phyloP scores from a whole-genome alignment of 345 rosid genomes.

The Aethionema arabicum region DNA sequence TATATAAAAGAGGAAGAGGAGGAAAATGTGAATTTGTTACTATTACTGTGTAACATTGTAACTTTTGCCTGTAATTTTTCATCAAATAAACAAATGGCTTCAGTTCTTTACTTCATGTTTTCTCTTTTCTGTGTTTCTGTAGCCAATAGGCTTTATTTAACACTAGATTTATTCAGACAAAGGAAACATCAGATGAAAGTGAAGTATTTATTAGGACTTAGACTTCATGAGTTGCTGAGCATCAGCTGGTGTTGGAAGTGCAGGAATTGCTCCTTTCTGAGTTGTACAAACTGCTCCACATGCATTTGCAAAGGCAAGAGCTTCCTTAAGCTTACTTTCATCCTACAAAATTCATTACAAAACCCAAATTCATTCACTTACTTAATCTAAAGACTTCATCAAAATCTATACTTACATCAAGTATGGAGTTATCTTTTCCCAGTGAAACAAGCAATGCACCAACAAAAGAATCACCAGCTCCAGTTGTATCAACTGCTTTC shows the following conservation, averaged over 20 bases:
- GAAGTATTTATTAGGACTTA: constrained; percentile 17
- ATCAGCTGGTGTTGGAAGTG: constrained; percentile 48
- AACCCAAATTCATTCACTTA: constrained; percentile 1
- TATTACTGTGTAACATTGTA: too few species aligned
- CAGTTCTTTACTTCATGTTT: too few species aligned
- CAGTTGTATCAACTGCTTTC: constrained; percentile 64
- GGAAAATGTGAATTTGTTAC: background rate
- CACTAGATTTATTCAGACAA: constrained; percentile 14
- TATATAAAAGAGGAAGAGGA: background rate
- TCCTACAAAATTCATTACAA: constrained; percentile 34
- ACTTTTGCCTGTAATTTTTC: too few species aligned
- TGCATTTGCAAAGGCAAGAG: constrained; percentile 53
- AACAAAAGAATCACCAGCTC: constrained; percentile 72
- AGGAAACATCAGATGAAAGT: background rate
- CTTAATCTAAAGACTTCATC: background rate
- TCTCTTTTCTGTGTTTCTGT: too few species aligned
- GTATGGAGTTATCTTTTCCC: constrained; percentile 40
- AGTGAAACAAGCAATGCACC: constrained; percentile 47
- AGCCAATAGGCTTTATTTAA: background rate
- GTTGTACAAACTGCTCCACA: constrained; percentile 70
- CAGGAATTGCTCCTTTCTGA: constrained; percentile 67
- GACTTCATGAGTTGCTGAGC: constrained; percentile 49
- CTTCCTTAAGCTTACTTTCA: constrained; percentile 54
- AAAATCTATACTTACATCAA: constrained; percentile 1
- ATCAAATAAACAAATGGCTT: too few species aligned